phyloP scores from a whole-genome alignment of 176 grass and related monocot genomes.

The Carex myosuroides region DNA sequence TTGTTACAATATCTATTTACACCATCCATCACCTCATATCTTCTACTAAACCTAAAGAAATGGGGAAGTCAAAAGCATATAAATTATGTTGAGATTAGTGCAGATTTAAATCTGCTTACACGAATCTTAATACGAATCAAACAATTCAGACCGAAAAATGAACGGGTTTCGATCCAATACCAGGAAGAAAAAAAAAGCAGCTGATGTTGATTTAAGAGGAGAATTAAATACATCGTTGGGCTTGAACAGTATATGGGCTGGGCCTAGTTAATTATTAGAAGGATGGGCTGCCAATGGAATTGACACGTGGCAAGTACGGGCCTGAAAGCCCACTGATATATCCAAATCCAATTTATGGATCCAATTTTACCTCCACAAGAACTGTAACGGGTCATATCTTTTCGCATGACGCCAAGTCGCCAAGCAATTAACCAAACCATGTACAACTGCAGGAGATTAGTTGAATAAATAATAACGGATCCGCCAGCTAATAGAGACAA shows the following conservation, averaged over 20 bases:
- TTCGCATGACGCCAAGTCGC: not conserved
- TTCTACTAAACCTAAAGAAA: not conserved
- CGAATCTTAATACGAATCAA: too few species aligned
- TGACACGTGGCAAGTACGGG: not conserved
- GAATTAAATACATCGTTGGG: too few species aligned
- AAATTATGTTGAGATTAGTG: too few species aligned
- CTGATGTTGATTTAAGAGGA: too few species aligned
- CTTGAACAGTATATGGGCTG: too few species aligned
- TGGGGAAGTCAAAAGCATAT: not conserved
- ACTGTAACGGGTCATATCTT: not conserved
- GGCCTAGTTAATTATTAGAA: too few species aligned
- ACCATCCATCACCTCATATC: not conserved
- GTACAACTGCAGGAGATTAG: not conserved
- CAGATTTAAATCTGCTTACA: too few species aligned
- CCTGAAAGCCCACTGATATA: not conserved
- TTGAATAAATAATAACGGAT: not conserved
- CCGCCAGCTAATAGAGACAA: constrained; percentile 2
- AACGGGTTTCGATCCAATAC: too few species aligned
- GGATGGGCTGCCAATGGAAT: too few species aligned
- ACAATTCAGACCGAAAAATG: too few species aligned
- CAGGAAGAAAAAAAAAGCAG: too few species aligned
- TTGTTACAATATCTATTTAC: not conserved
- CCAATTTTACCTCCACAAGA: not conserved
- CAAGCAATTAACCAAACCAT: not conserved
- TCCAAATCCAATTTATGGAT: not conserved